These are phyloP conservation scores for Glycine tomentella DNA, from an alignment of 306 rosid genomes.

Conservation along the genomic window DNA sequence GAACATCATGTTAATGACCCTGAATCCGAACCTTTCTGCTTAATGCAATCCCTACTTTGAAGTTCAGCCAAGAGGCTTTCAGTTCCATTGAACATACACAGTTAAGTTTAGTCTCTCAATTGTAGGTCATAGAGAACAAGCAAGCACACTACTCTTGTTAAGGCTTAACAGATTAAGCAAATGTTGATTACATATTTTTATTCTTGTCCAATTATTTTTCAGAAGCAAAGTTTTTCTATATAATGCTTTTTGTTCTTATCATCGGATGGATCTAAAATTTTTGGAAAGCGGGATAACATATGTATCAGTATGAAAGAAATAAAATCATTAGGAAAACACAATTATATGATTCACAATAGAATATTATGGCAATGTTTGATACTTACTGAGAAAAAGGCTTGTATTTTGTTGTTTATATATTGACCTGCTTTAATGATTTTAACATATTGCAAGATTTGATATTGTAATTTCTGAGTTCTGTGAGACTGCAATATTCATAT, in stretches of 20 bases:
- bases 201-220: slow-evolving; percentile 19
- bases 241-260: not conserved
- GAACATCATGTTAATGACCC: slow-evolving; percentile 70
- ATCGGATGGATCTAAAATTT: not conserved
- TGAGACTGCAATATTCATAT: too few species aligned
- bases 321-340: not conserved
- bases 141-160: slow-evolving; percentile 12
- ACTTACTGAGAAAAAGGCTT: not conserved
- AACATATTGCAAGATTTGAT: too few species aligned
- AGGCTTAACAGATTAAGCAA: slow-evolving; percentile 11
- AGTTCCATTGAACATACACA: slow-evolving; percentile 78
- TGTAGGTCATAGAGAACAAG: slow-evolving; percentile 16
- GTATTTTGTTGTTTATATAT: not conserved
- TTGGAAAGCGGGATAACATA: not conserved
- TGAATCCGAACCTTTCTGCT: slow-evolving; percentile 74
- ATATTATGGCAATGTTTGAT: not conserved
- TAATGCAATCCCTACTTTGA: slow-evolving; percentile 93
- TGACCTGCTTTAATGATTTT: too few species aligned
- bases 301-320: not conserved
- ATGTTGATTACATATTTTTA: not conserved
- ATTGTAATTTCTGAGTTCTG: too few species aligned
- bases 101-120: slow-evolving; percentile 62
- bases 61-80: slow-evolving; percentile 80
- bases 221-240: not conserved
- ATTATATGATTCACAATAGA: not conserved